Evolutionary conservation across 2,329 filamentous ascomycete genomes (phyloP).

Genomic region (Arachnopeziza araneosa): DNA sequence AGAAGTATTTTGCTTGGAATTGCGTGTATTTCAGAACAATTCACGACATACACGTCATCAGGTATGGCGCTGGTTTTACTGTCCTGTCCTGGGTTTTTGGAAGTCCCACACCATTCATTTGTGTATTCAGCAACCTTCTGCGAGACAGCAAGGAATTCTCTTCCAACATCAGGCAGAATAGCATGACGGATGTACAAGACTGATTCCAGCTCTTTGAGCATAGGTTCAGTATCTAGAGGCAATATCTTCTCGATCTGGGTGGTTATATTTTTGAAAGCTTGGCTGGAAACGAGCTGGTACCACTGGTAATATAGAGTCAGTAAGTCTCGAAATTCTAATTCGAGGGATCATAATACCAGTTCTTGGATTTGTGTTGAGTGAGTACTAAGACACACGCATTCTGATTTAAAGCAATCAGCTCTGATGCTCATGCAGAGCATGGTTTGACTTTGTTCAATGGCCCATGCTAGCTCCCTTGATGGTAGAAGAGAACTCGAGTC

Average conservation of each 20-base stretch:
- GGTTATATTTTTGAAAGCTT: slow-evolving; percentile 1
- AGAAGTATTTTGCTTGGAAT: background rate
- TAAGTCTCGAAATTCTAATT: background rate
- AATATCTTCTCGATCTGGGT: background rate
- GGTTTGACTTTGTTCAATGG: slow-evolving; percentile 5
- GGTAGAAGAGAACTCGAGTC: background rate
- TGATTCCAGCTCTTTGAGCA: background rate
- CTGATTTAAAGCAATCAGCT: background rate
- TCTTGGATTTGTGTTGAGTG: slow-evolving; percentile 1
- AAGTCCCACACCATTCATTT: slow-evolving; percentile 4
- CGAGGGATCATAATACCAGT: background rate
- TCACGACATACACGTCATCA: slow-evolving; percentile 4
- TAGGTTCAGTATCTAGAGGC: background rate
- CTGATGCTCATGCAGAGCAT: slow-evolving; percentile 3
- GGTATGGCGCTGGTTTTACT: background rate
- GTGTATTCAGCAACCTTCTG: slow-evolving; percentile 3
- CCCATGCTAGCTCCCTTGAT: slow-evolving; percentile 5
- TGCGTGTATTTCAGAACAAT: slow-evolving; percentile 5
- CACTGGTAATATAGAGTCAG: background rate
- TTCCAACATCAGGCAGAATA: slow-evolving; percentile 1
- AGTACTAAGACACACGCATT: slow-evolving; percentile 5
- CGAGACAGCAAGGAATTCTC: background rate
- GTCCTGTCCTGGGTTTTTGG: background rate
- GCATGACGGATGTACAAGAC: background rate
- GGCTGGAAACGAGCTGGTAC: background rate